Evolutionary conservation across 1,284 basidiomycete genomes (phyloP).

Genomic region (Puccinia horiana): DNA sequence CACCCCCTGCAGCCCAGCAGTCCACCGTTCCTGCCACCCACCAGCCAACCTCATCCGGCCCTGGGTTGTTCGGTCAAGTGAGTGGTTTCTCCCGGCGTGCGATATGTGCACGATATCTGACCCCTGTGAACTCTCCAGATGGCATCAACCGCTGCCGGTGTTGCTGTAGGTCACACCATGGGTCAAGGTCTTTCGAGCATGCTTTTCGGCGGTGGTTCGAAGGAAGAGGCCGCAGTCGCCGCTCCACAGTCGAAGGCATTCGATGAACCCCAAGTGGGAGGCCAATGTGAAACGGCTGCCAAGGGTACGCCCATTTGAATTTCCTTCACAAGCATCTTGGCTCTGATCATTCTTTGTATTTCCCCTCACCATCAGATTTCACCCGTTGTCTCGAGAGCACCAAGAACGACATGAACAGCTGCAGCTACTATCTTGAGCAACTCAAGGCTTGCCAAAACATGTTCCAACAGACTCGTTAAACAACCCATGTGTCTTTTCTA

Average conservation of each 20-base stretch:
- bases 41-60: constrained; percentile 36
- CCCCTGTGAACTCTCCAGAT: constrained; percentile 56
- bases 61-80: constrained; percentile 47
- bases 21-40: constrained; percentile 32
- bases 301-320: constrained; percentile 60
- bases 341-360: constrained; percentile 10
- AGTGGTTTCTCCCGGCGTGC: background rate
- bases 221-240: constrained; percentile 55
- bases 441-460: constrained; percentile 58
- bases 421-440: constrained; percentile 64
- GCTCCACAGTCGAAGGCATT: constrained; percentile 57
- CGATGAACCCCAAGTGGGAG: constrained; percentile 55
- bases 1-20: background rate
- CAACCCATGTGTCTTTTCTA: background rate
- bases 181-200: constrained; percentile 65
- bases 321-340: background rate
- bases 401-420: constrained; percentile 63
- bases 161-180: constrained; percentile 63
- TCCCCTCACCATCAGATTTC: constrained; percentile 58
- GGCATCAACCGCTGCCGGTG: constrained; percentile 64
- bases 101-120: background rate
- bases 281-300: constrained; percentile 63
- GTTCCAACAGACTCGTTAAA: constrained; percentile 36
- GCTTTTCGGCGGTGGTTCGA: constrained; percentile 62
- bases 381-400: constrained; percentile 63